These are phyloP conservation scores for Venturia asperata DNA, from an alignment of 2,329 filamentous ascomycete species.

Conservation along the genomic window DNA sequence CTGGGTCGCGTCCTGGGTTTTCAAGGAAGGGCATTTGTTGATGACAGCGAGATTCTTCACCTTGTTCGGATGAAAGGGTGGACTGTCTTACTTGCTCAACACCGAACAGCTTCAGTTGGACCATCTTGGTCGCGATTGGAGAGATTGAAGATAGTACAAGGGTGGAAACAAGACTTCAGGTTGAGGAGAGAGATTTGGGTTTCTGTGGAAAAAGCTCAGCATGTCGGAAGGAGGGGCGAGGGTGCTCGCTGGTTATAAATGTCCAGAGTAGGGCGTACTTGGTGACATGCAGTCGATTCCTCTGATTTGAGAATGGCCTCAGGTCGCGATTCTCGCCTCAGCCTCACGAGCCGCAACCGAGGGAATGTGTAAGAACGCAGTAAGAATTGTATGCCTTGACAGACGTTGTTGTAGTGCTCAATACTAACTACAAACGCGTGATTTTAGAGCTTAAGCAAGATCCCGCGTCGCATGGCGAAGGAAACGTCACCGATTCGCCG, in stretches of 20 bases:
- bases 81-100: conserved; percentile 57
- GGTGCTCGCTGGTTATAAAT: not conserved
- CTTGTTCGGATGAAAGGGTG: not conserved
- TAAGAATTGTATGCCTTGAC: not conserved
- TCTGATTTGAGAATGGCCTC: not conserved
- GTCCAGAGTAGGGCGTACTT: not conserved
- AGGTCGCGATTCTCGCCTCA: not conserved
- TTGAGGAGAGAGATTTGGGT: too few relatives aligned
- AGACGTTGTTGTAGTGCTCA: not conserved
- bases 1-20: not conserved
- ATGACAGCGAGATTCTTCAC: not conserved
- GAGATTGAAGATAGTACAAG: not conserved
- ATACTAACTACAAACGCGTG: not conserved
- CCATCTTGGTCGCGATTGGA: conserved; percentile 12
- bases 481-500: not conserved
- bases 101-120: conserved; percentile 43
- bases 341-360: not conserved
- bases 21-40: not conserved
- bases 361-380: not conserved
- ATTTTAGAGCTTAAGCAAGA: not conserved
- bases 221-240: too few relatives aligned
- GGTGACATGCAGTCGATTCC: not conserved
- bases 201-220: not conserved
- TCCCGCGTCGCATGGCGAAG: not conserved
- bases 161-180: not conserved